Base-by-base conservation (phyloP, 1,284 basidiomycete genomes). In the Sporisorium sorghi region DNA sequence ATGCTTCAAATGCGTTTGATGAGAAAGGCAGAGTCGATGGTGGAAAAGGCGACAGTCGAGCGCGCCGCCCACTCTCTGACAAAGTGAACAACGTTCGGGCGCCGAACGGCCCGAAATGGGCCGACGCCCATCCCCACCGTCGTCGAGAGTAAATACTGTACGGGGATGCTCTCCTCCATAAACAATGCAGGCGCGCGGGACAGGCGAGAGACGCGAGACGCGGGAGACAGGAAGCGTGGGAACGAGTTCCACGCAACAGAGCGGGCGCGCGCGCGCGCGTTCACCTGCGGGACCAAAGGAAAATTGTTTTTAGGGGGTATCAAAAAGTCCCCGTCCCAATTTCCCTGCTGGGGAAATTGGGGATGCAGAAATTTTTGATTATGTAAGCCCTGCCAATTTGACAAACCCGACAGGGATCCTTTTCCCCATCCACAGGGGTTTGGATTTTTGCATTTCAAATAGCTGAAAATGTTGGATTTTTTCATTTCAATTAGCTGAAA, bases 141-240 rank as follows among this genome's bases (percentile, higher is more conserved):
- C 28, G 28, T 8, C 12, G 32, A 11, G 32, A 33, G 12, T 33
- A 11, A 33, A 33, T 11, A 12, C 32, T 3, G 32, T 12, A 33
- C 8, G 32, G 3, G 8, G 32, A n/a, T n/a, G n/a, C n/a, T n/a
- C n/a, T n/a, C n/a, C 12, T 43, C 42, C 21, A 5, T 11, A 37
- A 37, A 10, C 48, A n/a, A n/a, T n/a, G n/a, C n/a, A n/a, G n/a
- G n/a, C n/a, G n/a, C n/a, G n/a, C n/a, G n/a, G n/a, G n/a, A n/a
- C n/a, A n/a, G n/a, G n/a, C 44, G 44, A 46, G 44, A n/a, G 44
- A 46, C 4, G 44, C 44, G 44, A 47, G 28, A 30, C 28, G 15
- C 19, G 28, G 37, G n/a, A 47, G 46, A n/a, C n/a, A n/a, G n/a
- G n/a, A n/a, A n/a, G n/a, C 46, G 46, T 47, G 46, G 46, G 46